These are phyloP conservation scores for Martiniozyma asiatica DNA, from an alignment of 1,139 yeast species.

Conservation along the genomic window DNA sequence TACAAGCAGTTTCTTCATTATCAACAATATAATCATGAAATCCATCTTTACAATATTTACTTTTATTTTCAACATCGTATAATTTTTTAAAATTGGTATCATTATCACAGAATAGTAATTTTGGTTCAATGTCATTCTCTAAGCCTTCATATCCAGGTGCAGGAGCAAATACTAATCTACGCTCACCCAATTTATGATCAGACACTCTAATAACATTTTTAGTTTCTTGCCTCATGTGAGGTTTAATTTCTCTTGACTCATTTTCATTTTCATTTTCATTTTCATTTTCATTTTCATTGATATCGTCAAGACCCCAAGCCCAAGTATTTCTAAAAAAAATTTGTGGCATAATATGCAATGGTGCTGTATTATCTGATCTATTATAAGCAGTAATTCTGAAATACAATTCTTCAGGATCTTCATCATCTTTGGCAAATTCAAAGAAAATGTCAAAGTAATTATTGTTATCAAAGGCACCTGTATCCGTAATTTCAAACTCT, in stretches of 20 bases:
- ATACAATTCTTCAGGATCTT: conserved; percentile 68
- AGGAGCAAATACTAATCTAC: conserved; percentile 69
- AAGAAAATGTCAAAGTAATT: conserved; percentile 84
- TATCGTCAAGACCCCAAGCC: conserved; percentile 88
- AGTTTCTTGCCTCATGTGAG: conserved; percentile 27
- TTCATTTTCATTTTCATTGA: too few relatives aligned
- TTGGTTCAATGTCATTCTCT: conserved; percentile 62
- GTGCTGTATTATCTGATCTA: conserved; percentile 74
- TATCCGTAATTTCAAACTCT: conserved; percentile 68
- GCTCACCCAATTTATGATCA: conserved; percentile 63
- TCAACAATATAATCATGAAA: conserved; percentile 77
- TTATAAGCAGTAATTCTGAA: conserved; percentile 88
- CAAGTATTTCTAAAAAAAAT: conserved; percentile 82
- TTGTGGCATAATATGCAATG: conserved; percentile 80
- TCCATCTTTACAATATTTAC: conserved; percentile 70
- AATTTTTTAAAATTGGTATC: conserved; percentile 68
- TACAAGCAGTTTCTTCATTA: conserved; percentile 46
- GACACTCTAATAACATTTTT: conserved; percentile 42
- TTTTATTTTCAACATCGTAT: conserved; percentile 49
- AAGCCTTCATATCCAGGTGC: conserved; percentile 65
- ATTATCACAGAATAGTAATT: conserved; percentile 74
- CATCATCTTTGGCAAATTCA: conserved; percentile 83
- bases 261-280: too few relatives aligned
- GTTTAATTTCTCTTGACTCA: conserved; percentile 36
- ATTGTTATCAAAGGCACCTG: conserved; percentile 66